Base-by-base conservation (phyloP, 2,329 filamentous ascomycete genomes). In the Plenodomus lindquistii region DNA sequence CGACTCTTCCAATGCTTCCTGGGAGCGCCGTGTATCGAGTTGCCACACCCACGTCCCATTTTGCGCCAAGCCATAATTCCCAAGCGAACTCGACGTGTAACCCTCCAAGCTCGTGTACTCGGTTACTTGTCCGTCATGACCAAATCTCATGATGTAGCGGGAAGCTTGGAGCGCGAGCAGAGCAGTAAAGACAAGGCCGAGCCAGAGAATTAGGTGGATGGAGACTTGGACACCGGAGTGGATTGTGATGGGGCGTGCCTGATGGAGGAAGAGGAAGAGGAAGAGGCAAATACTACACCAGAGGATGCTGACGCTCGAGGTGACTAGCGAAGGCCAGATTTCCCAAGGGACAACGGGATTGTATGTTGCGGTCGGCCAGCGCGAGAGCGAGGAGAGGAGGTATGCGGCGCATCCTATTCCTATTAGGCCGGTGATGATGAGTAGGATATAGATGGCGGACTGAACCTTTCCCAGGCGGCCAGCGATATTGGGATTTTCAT, bases 121-220 rank as follows among this genome's bases (percentile, higher is more conserved):
- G 24, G 38, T 40, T 6, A 40, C 35, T 2, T 46, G 40, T 3
- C 66, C 69, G 24, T 58, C 46, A 2, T 40, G 17, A 37, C 67
- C 69, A 40, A 49, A 69, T 2, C 48, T 18, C 6, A 52, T 17
- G 2, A 67, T 21, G 6, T 50, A 37, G 2, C 57, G 22, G 1
- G 61, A 46, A 2, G 52, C 57, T 1, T 57, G 6, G 20, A 67
- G 39, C 13, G 60, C 60, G 21, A 70, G 62, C 6, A 70, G 31
- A 0, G 55, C 64, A 0, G 68, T 71, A 7, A 52, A 20, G 16
- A 72, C 52, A 43, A 66, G 64, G 11, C 60, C 57, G 2, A 73
- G 56, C 69, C 69, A 73, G 2, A 73, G 59, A 1, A 73, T 37
- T 1, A 73, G 58, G 40, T 73, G 68, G 39, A 71, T 49, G 10